These are phyloP conservation scores for Thelonectria rubi DNA, from an alignment of 2,329 filamentous ascomycete genomes.

Conservation along the genomic window DNA sequence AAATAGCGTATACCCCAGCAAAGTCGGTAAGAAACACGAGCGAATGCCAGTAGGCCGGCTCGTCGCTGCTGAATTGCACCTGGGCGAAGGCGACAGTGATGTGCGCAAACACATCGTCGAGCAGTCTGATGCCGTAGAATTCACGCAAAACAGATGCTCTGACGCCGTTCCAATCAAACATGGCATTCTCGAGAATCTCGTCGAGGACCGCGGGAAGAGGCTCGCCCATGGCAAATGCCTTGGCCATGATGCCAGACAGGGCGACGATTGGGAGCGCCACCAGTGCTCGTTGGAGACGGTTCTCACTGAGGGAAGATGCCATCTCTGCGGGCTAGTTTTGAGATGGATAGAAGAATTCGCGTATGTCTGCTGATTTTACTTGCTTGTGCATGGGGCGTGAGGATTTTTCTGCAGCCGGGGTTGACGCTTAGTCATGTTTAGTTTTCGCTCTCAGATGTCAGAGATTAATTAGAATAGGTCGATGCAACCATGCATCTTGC, in stretches of 20 bases:
- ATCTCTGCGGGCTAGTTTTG: background rate
- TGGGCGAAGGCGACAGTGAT: constrained; percentile 37
- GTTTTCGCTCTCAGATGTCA: no score
- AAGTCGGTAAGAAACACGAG: constrained; percentile 43
- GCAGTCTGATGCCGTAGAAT: constrained; percentile 34
- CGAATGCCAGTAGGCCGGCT: constrained; percentile 40
- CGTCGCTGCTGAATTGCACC: constrained; percentile 37
- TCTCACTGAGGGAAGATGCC: constrained; percentile 5
- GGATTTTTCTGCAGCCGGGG: no score
- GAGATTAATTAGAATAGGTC: no score
- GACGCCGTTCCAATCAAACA: constrained; percentile 17
- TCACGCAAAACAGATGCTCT: constrained; percentile 23
- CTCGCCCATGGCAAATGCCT: constrained; percentile 33
- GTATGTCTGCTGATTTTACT: no score
- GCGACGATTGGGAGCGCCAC: constrained; percentile 35
- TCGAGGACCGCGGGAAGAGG: constrained; percentile 28
- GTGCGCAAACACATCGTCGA: constrained; percentile 36
- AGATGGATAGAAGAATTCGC: no score
- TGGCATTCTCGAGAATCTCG: constrained; percentile 10
- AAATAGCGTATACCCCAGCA: constrained; percentile 40
- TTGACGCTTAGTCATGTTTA: no score
- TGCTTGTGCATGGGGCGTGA: no score
- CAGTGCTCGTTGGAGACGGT: constrained; percentile 28
- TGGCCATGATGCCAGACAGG: constrained; percentile 32
- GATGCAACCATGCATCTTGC: no score